Percentiles rank a stretch among this genome's conserved stretches.
phyloP scores from a whole-genome alignment of 345 rosid genomes.

The Eucalyptus tenuipes region DNA sequence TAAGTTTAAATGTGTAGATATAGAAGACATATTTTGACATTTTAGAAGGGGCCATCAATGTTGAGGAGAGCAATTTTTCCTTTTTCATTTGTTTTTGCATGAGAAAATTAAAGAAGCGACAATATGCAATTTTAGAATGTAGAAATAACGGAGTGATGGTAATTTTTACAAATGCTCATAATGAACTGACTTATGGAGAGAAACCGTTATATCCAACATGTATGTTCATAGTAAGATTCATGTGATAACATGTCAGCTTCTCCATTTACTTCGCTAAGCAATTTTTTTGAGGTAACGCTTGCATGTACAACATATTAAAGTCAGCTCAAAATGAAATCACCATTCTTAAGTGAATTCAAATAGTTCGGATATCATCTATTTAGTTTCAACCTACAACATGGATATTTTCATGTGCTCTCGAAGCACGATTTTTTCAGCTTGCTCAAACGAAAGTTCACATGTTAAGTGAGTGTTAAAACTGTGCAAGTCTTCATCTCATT shows the following conservation, averaged over 20 bases:
- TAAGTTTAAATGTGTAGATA: neutral
- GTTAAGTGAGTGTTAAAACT: neutral
- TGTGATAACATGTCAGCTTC: neutral
- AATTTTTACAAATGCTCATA: neutral
- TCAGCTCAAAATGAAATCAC: rapidly evolving
- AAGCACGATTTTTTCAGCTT: neutral
- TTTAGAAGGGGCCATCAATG: too few relatives aligned
- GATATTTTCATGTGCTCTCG: neutral
- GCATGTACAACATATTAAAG: neutral
- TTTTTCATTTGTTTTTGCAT: neutral
- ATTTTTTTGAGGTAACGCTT: neutral
- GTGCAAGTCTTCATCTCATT: neutral
- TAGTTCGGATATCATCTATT: rapidly evolving
- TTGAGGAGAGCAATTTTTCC: too few relatives aligned
- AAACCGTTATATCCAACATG: neutral
- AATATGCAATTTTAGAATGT: neutral
- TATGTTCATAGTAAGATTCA: neutral
- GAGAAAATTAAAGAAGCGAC: too few relatives aligned
- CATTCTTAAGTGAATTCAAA: neutral
- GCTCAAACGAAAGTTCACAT: neutral
- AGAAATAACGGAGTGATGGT: neutral
- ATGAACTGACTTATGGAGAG: neutral
- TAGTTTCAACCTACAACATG: rapidly evolving
- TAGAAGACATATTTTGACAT: neutral
- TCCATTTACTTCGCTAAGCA: neutral